phyloP scores from a whole-genome alignment of 2,329 filamentous ascomycete genomes.

The Fusarium papillatum region DNA sequence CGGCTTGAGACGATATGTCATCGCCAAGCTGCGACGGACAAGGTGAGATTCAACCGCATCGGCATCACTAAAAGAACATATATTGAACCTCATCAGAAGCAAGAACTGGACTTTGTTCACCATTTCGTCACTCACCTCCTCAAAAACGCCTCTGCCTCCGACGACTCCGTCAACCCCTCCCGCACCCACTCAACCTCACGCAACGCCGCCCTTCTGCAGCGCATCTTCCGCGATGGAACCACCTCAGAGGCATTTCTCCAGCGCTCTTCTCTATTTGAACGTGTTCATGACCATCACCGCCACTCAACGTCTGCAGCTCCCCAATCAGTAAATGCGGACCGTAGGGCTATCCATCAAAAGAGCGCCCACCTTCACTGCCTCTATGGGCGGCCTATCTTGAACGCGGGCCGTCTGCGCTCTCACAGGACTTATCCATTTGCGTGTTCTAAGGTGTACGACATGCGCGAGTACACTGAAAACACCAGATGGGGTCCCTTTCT shows the following conservation, averaged over 20 bases:
- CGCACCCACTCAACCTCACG: conserved; percentile 60
- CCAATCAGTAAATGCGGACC: conserved; percentile 15
- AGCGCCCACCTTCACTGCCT: conserved; percentile 80
- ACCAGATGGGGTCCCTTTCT: conserved; percentile 81
- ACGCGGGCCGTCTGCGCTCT: conserved; percentile 51
- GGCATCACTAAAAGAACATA: background rate
- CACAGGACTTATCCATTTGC: conserved; percentile 70
- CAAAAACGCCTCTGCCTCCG: conserved; percentile 55
- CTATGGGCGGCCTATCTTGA: conserved; percentile 72
- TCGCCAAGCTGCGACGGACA: conserved; percentile 47
- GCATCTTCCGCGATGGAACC: conserved; percentile 58
- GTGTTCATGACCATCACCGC: conserved; percentile 59
- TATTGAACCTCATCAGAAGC: conserved; percentile 47
- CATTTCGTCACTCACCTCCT: conserved; percentile 60
- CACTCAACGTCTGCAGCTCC: conserved; percentile 38
- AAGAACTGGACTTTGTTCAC: conserved; percentile 63
- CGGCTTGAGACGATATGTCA: conserved; percentile 59
- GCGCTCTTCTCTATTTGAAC: conserved; percentile 73
- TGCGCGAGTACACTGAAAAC: conserved; percentile 73
- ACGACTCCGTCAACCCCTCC: conserved; percentile 46
- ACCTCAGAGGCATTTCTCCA: conserved; percentile 74
- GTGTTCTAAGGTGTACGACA: conserved; percentile 79
- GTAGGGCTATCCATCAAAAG: conserved; percentile 63
- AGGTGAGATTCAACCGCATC: conserved; percentile 51
- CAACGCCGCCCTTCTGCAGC: conserved; percentile 59